phyloP scores from a whole-genome alignment of 352 stramenopile genomes.

The Phytophthora megakarya region DNA sequence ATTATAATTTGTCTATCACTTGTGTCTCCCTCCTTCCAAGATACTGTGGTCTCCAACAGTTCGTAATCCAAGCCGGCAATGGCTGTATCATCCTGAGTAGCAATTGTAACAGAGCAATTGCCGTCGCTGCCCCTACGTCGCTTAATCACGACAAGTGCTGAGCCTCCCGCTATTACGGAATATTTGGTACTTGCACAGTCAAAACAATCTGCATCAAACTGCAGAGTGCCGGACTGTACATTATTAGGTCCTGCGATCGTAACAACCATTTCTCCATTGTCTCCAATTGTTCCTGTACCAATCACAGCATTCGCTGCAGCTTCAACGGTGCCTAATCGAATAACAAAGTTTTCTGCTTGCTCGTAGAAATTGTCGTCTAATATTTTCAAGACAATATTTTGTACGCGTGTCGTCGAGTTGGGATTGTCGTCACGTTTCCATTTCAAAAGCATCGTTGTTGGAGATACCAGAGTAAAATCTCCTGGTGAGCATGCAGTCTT shows the following conservation, averaged over 20 bases:
- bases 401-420: conserved; percentile 10
- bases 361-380: conserved; percentile 60
- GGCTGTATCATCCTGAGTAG: conserved; percentile 53
- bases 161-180: conserved; percentile 45
- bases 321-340: conserved; percentile 45
- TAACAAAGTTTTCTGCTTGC: conserved; percentile 47
- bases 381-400: conserved; percentile 56
- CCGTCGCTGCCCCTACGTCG: conserved; percentile 61
- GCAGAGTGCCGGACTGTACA: conserved; percentile 48
- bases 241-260: conserved; percentile 70
- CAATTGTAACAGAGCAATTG: conserved; percentile 44
- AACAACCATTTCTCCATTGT: conserved; percentile 48
- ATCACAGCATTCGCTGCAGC: conserved; percentile 28
- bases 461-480: conserved; percentile 52
- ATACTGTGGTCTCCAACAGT: conserved; percentile 36
- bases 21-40: conserved; percentile 60
- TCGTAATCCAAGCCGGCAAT: conserved; percentile 57
- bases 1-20: conserved; percentile 59
- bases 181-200: conserved; percentile 58
- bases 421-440: conserved; percentile 49
- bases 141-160: conserved; percentile 57
- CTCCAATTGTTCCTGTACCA: conserved; percentile 43
- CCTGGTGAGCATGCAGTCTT: conserved; percentile 46
- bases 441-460: conserved; percentile 34
- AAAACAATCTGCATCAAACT: conserved; percentile 77